These are phyloP conservation scores for Backusella australiensis DNA, from an alignment of 192 early-diverging fungal species.

Conservation along the genomic window DNA sequence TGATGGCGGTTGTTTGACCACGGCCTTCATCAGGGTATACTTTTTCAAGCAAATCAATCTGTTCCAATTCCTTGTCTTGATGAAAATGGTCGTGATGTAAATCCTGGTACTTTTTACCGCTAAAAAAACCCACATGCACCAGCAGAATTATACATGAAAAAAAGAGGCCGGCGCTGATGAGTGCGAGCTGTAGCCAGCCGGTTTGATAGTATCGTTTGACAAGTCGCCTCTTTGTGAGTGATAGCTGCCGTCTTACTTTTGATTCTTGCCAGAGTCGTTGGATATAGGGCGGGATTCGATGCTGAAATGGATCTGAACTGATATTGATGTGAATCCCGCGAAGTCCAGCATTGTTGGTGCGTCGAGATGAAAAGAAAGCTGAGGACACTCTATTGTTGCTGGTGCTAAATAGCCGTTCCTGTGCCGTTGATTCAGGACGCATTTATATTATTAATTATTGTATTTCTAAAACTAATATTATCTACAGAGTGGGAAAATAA, in stretches of 20 bases:
- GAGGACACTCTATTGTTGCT: not conserved
- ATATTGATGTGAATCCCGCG: conserved; percentile 42
- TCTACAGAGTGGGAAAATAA: not conserved
- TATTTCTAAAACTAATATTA: not conserved
- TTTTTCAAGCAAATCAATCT: conserved; percentile 39
- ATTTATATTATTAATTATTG: not conserved
- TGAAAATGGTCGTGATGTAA: conserved; percentile 26
- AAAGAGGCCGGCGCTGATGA: not conserved
- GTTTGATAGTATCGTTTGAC: conserved; percentile 12
- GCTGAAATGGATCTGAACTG: conserved; percentile 39
- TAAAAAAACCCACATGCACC: conserved; percentile 32
- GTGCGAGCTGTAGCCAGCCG: not conserved
- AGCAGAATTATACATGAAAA: conserved; percentile 27
- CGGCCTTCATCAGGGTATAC: conserved; percentile 49
- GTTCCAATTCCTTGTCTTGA: not conserved
- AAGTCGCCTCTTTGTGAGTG: not conserved
- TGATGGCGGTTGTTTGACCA: conserved; percentile 43
- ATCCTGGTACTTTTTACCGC: conserved; percentile 32
- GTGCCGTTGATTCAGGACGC: not conserved
- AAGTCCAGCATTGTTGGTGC: not conserved
- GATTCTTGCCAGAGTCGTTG: conserved; percentile 37
- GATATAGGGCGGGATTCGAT: conserved; percentile 34
- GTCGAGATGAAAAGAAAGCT: conserved; percentile 1
- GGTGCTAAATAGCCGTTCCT: not conserved
- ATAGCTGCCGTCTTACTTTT: conserved; percentile 11